Conservation (phyloP, 192 early-diverging fungal genomes). For the Gonapodya prolifera region DNA sequence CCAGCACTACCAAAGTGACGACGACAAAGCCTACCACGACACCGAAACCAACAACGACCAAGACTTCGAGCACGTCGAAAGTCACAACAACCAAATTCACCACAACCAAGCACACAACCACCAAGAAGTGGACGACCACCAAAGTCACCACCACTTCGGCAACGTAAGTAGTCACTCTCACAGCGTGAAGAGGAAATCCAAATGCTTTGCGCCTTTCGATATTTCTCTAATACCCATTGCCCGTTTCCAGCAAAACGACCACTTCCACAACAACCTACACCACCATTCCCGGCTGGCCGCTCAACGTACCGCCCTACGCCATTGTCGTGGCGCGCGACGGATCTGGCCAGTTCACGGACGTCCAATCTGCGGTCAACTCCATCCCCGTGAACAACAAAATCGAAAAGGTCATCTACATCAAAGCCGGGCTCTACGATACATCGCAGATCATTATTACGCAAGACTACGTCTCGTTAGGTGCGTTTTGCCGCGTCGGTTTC, state of each 20-base stretch:
- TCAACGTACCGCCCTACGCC: neutral
- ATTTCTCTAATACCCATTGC: too few relatives aligned
- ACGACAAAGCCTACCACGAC: neutral
- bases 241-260: too few relatives aligned
- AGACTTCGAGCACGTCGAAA: neutral
- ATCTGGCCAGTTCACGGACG: slow-evolving; percentile 2
- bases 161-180: too few relatives aligned
- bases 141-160: neutral
- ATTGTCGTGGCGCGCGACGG: slow-evolving; percentile 5
- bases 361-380: slow-evolving; percentile 7
- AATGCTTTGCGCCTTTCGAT: too few relatives aligned
- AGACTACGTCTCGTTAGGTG: neutral
- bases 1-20: neutral
- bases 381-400: neutral
- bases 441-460: neutral
- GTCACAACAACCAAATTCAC: neutral
- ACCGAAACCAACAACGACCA: neutral
- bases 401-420: slow-evolving; percentile 8
- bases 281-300: neutral
- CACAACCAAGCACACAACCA: neutral
- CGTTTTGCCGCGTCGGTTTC: too few relatives aligned
- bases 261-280: neutral
- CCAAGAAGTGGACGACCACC: neutral
- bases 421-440: neutral
- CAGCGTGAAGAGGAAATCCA: too few relatives aligned